These are phyloP conservation scores for Annulohypoxylon bovei DNA, from an alignment of 495 filamentous ascomycete genomes.

Conservation along the genomic window DNA sequence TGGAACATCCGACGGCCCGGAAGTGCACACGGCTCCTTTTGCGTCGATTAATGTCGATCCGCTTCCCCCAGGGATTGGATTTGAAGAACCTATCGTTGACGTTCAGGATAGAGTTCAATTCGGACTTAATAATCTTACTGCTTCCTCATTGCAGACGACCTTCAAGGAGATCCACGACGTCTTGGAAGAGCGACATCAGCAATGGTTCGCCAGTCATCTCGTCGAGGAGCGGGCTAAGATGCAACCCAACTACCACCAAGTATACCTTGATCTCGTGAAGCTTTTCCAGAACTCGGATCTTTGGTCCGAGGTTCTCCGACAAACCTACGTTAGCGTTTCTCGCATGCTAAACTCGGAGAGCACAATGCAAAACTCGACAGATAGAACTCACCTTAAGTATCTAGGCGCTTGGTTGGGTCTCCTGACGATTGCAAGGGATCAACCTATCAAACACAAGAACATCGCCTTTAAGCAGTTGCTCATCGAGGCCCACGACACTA, in stretches of 20 bases:
- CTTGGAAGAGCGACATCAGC: conserved; percentile 80
- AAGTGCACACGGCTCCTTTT: conserved; percentile 69
- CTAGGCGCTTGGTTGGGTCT: conserved; percentile 92
- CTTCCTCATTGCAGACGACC: conserved; percentile 84
- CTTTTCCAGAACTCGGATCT: conserved; percentile 80
- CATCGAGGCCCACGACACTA: conserved; percentile 88
- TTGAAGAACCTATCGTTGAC: conserved; percentile 83
- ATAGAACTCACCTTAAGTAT: conserved; percentile 90
- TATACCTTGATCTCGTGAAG: conserved; percentile 90
- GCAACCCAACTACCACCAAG: conserved; percentile 92
- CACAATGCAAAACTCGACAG: conserved; percentile 79
- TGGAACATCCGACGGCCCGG: conserved; percentile 68
- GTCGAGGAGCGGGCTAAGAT: conserved; percentile 96
- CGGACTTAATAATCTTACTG: conserved; percentile 94
- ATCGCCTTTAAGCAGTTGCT: conserved; percentile 96
- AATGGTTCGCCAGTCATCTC: conserved; percentile 97
- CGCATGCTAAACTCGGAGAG: conserved; percentile 88
- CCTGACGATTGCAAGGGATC: conserved; percentile 91
- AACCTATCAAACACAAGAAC: conserved; percentile 95
- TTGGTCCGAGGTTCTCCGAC: conserved; percentile 88
- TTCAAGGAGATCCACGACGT: conserved; percentile 80
- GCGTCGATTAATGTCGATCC: conserved; percentile 78
- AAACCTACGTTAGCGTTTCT: conserved; percentile 88
- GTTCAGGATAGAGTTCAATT: conserved; percentile 94
- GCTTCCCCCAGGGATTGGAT: conserved; percentile 65